Evolutionary conservation across 2,329 filamentous ascomycete genomes (phyloP).

Genomic region (Penicillium griseofulvum): DNA sequence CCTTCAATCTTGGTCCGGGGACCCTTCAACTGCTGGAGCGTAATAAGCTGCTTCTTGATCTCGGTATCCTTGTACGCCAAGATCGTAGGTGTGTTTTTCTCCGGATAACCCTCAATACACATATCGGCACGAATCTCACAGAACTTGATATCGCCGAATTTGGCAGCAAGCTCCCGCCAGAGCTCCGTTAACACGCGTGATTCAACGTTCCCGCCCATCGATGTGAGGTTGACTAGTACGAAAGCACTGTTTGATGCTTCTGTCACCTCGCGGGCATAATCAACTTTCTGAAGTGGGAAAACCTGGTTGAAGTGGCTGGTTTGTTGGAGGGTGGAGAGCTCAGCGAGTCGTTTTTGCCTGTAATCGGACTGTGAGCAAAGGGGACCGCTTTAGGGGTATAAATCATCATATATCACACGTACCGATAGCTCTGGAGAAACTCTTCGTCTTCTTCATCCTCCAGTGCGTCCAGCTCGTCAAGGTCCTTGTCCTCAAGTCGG

Average conservation of each 20-base stretch:
- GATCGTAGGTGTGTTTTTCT: conserved; percentile 91
- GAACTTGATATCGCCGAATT: conserved; percentile 95
- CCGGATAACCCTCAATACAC: conserved; percentile 95
- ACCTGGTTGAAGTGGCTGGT: conserved; percentile 84
- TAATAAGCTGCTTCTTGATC: conserved; percentile 90
- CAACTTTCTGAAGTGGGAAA: conserved; percentile 90
- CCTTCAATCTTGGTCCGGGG: conserved; percentile 63
- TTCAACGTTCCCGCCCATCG: conserved; percentile 76
- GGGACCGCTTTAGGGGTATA: neutral
- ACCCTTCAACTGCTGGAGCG: conserved; percentile 74
- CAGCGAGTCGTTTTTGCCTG: conserved; percentile 76
- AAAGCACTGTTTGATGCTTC: conserved; percentile 72
- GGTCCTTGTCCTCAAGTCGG: conserved; percentile 85
- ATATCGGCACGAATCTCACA: conserved; percentile 90
- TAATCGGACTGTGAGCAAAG: conserved; percentile 2
- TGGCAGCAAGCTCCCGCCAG: conserved; percentile 77
- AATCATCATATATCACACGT: conserved; percentile 4
- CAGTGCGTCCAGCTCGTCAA: conserved; percentile 88
- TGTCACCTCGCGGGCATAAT: conserved; percentile 87
- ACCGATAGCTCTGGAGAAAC: conserved; percentile 83
- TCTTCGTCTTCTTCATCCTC: conserved; percentile 94
- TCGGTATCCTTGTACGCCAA: conserved; percentile 89
- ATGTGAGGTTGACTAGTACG: conserved; percentile 77
- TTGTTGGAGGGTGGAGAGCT: conserved; percentile 71
- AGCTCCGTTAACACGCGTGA: conserved; percentile 79